These are phyloP conservation scores for Pascua sp. DNA, from an alignment of 1,284 basidiomycete genomes.

Conservation along the genomic window DNA sequence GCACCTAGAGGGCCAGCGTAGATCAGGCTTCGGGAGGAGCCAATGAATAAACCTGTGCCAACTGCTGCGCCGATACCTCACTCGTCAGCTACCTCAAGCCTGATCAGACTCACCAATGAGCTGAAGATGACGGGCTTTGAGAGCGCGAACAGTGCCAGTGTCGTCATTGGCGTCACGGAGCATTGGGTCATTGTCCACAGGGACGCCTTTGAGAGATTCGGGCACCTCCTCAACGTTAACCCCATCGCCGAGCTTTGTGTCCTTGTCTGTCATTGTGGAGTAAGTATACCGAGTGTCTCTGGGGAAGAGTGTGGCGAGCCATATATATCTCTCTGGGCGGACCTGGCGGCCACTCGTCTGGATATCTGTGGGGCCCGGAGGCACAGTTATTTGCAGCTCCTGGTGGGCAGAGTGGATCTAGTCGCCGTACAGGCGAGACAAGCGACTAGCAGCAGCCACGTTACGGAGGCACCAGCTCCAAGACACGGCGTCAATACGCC, in stretches of 20 bases:
- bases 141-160: slow-evolving; percentile 3
- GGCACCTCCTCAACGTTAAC: background rate
- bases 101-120: background rate
- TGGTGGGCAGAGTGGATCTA: no score
- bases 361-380: no score
- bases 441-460: no score
- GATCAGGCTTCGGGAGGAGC: slow-evolving; percentile 5
- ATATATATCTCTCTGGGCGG: no score
- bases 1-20: slow-evolving; percentile 18
- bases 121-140: slow-evolving; percentile 9
- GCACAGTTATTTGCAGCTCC: no score
- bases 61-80: slow-evolving; percentile 4
- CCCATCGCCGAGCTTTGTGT: background rate
- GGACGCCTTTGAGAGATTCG: no score
- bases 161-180: slow-evolving; percentile 1
- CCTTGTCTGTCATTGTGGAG: background rate
- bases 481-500: no score
- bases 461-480: no score
- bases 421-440: no score
- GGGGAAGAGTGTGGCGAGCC: no score
- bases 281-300: no score
- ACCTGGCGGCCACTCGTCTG: no score
- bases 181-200: background rate
- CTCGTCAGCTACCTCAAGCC: background rate
- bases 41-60: slow-evolving; percentile 11